Base-by-base conservation (phyloP, 2,329 filamentous ascomycete species). In the Ramichloridium luteum region DNA sequence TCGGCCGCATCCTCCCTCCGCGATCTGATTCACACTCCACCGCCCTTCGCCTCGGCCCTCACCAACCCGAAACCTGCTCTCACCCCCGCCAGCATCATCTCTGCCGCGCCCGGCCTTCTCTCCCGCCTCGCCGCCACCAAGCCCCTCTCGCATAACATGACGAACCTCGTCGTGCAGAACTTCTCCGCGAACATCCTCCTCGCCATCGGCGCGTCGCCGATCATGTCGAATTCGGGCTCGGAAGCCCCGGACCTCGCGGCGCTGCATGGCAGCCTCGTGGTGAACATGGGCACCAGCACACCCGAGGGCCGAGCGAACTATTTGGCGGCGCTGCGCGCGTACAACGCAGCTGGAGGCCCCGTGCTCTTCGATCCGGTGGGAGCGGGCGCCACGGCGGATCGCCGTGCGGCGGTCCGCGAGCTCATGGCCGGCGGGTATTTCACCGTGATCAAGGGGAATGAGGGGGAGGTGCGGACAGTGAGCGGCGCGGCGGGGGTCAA, bases 261-360 rank as follows among this genome's bases (percentile, higher is more conserved):
- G 16, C 68, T 92, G 0, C 77, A 77, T 22, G 84, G 82, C 8
- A 74, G 78, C 1, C 69, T 96, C 1, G 80, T 96, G 27, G 70
- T 96, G 51, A 96, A 96, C 59, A 94, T 94, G 84, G 88, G 88
- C 16, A 93, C 84, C 1, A 75, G 88, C 5, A 90, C 81, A 1
- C 74, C 77, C 0, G 80, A 84, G 4, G 77, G 76, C 20, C 57
- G 88, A 3, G 48, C 62, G 8, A 83, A 82, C 54, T 85, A 90
- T 54, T 51, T 73, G 22, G 68, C 76, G 50, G 85, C 86, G 0
- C 62, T 93, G 6, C 61, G 61, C 25, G 85, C 84, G 1, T 94
- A 96, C 64, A 96, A 94, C 48, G 63, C 66, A 2, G 71, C 69
- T 6, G 76, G 76, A 1, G 72, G 78, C 2, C 83, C 86, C 0